Base-by-base conservation (phyloP, 1,284 basidiomycete genomes). In the Leccinum ponderosum region DNA sequence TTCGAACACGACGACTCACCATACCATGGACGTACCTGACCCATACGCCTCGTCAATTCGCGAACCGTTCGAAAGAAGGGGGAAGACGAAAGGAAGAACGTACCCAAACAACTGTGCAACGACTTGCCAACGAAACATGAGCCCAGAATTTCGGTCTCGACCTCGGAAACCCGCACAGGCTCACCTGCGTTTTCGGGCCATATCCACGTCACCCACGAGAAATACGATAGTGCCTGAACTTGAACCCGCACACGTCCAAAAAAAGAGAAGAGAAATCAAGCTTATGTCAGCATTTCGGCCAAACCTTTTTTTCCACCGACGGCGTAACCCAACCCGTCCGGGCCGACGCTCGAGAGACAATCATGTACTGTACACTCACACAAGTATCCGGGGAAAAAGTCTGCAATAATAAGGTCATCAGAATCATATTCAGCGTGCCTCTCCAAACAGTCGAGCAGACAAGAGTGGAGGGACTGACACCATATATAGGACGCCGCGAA, bases 191-290 rank as follows among this genome's bases (percentile, higher is more conserved):
- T 76, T 48, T 80, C 68, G 12, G 83, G 83, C 35, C 73, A 76
- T 65, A 86, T 85, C 85, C 85, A 87, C 63, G 78, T 80, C 17
- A 85, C 78, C 85, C 85, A 87, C 65, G 81, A 83, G 71, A 86
- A 86, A 62, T 76, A 79, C 11, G 79, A 79, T 6, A 85, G 74
- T 11, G 78, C 81, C 57, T 72, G 65, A 71, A 81, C 74, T 76
- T 20, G 11, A 47, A 20, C 42, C 42, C 3, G 39, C 37, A n/a
- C 15, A 4, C 3, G 39, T 39, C 37, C 37, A 15, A 39, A 39
- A 39, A 55, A 33, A 35, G 51, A 61, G 53, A 53, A 51, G 4
- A 52, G 20, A 47, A 20, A 17, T 9, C 9, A 27, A 22, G 25
- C 8, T 51, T 27, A 51, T 51, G 48, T 51, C 20, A 27, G 25